A percentile compares a stretch with the other conserved stretches of the same genome.
Evolutionary conservation across 352 stramenopile species (phyloP).

Genomic region (Pythium coloratum): DNA sequence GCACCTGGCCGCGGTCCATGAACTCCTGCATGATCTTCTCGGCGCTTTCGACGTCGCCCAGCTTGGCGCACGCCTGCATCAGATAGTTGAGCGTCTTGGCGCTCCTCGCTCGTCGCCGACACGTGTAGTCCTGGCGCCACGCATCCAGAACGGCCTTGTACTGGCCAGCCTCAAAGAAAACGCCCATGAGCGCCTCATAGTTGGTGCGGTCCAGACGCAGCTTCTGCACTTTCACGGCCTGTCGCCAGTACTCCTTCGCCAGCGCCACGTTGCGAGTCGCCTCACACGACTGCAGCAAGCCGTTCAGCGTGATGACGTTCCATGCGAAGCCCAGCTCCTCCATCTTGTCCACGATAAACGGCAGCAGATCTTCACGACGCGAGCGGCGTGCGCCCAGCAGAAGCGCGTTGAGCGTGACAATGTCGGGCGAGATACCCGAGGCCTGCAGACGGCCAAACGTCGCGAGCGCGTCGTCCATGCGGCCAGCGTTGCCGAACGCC

Average conservation of each 20-base stretch:
- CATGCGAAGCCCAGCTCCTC: constrained; percentile 44
- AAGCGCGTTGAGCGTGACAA: constrained; percentile 74
- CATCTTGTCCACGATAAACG: constrained; percentile 58
- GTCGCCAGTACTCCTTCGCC: constrained; percentile 59
- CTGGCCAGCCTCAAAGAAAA: constrained; percentile 62
- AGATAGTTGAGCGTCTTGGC: constrained; percentile 83
- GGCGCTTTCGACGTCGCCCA: constrained; percentile 48
- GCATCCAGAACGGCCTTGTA: constrained; percentile 50
- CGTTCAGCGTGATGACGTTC: constrained; percentile 80
- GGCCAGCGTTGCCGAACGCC: constrained; percentile 64
- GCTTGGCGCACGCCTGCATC: constrained; percentile 53
- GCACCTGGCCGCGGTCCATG: constrained; percentile 44
- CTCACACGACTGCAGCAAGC: constrained; percentile 65
- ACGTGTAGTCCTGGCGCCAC: constrained; percentile 58
- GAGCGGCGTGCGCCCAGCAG: constrained; percentile 58
- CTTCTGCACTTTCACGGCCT: constrained; percentile 40
- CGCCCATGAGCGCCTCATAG: constrained; percentile 72
- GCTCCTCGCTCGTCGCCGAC: constrained; percentile 64
- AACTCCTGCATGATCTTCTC: constrained; percentile 64
- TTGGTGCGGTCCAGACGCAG: constrained; percentile 63
- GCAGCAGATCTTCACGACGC: constrained; percentile 48
- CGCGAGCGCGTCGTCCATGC: constrained; percentile 62
- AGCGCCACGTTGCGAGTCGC: constrained; percentile 39
- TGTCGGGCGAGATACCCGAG: constrained; percentile 39
- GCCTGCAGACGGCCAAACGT: constrained; percentile 51